Conservation (phyloP, 1,139 yeast species). For the Candida albicans region DNA sequence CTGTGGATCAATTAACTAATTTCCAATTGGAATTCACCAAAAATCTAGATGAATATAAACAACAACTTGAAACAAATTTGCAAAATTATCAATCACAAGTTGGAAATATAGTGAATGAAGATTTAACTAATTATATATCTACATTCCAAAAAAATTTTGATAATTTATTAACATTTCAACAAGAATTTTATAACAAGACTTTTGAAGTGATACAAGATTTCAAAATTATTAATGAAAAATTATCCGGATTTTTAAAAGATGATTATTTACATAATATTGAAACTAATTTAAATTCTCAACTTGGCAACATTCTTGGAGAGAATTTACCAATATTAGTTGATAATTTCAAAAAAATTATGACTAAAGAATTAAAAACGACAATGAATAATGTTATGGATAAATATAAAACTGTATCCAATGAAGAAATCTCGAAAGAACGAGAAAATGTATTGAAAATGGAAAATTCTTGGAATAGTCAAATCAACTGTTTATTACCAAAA, state of each 20-base stretch:
- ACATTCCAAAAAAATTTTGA: slow-evolving; percentile 8
- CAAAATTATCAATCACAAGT: slow-evolving; percentile 6
- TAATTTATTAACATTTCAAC: slow-evolving; percentile 7
- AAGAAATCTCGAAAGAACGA: slow-evolving; percentile 9
- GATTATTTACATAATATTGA: slow-evolving; percentile 15
- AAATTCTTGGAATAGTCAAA: slow-evolving; percentile 9
- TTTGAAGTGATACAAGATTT: slow-evolving; percentile 14
- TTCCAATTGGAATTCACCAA: slow-evolving; percentile 8
- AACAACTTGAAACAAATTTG: slow-evolving; percentile 4
- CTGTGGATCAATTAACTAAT: background rate
- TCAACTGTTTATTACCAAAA: slow-evolving; percentile 3
- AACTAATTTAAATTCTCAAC: slow-evolving; percentile 6
- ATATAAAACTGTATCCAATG: slow-evolving; percentile 6
- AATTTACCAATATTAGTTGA: slow-evolving; percentile 7
- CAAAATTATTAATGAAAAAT: slow-evolving; percentile 16
- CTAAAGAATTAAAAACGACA: slow-evolving; percentile 8
- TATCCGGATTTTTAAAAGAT: slow-evolving; percentile 16
- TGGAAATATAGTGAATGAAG: slow-evolving; percentile 7
- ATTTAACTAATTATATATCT: slow-evolving; percentile 6
- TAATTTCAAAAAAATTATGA: slow-evolving; percentile 8
- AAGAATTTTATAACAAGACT: slow-evolving; percentile 4
- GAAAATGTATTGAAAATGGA: slow-evolving; percentile 5
- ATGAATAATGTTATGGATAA: slow-evolving; percentile 9
- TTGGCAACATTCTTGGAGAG: slow-evolving; percentile 9
- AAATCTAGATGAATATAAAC: slow-evolving; percentile 6